Conservation (phyloP, 2,329 filamentous ascomycete genomes). For the Diaporthe eres region DNA sequence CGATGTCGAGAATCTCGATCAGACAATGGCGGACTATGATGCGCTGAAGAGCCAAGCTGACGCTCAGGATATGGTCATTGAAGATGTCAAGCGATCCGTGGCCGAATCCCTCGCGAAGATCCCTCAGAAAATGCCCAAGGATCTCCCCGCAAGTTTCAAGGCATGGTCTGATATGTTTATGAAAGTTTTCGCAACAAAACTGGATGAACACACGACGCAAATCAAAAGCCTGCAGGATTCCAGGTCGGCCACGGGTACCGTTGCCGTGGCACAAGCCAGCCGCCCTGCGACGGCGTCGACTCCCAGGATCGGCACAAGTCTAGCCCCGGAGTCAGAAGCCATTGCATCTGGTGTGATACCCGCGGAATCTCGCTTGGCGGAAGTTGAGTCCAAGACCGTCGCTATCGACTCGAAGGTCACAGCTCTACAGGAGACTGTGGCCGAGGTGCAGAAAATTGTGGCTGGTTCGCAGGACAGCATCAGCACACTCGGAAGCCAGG, state of each 20-base stretch:
- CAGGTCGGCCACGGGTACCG: neutral
- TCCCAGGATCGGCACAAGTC: neutral
- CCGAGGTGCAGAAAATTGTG: neutral
- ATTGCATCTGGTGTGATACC: neutral
- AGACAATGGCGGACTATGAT: constrained; percentile 13
- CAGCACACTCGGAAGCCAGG: neutral
- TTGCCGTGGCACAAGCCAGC: neutral
- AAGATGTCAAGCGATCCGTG: constrained; percentile 7
- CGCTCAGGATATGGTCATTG: constrained; percentile 8
- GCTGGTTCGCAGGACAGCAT: neutral
- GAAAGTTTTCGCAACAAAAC: neutral
- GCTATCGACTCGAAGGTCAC: constrained; percentile 5
- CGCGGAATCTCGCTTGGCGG: constrained; percentile 4
- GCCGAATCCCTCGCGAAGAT: neutral
- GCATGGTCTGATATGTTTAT: constrained; percentile 25
- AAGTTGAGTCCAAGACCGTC: constrained; percentile 1
- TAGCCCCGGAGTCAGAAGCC: neutral
- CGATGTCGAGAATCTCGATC: constrained; percentile 24
- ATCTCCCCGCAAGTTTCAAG: constrained; percentile 5
- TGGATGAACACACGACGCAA: constrained; percentile 4
- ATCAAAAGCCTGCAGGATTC: neutral
- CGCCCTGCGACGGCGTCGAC: neutral
- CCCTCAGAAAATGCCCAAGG: constrained; percentile 1
- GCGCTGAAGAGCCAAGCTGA: constrained; percentile 12
- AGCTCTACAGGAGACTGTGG: neutral